phyloP scores from a whole-genome alignment of 805 yeast genomes.

The Hanseniaspora taiwanica region DNA sequence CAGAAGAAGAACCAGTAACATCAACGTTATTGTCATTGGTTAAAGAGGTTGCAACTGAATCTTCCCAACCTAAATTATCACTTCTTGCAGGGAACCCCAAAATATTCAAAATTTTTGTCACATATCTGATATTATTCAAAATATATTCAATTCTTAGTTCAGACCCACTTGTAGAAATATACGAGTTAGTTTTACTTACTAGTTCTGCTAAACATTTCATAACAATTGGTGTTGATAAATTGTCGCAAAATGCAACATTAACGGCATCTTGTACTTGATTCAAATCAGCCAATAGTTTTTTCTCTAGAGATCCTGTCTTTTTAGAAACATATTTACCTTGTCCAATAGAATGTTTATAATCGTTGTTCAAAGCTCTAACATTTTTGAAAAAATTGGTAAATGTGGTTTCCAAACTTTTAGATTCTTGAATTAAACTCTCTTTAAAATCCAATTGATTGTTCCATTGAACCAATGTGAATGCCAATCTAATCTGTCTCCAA shows the following conservation, averaged over 20 bases:
- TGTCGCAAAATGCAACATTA: slow-evolving; percentile 78
- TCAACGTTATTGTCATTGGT: slow-evolving; percentile 7
- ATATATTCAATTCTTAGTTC: slow-evolving; percentile 55
- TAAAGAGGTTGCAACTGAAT: slow-evolving; percentile 18
- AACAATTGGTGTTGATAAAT: slow-evolving; percentile 67
- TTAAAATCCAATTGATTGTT: slow-evolving; percentile 87
- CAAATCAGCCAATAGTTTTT: slow-evolving; percentile 38
- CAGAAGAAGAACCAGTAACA: slow-evolving; percentile 8
- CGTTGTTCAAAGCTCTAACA: slow-evolving; percentile 69
- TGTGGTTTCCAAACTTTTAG: slow-evolving; percentile 58
- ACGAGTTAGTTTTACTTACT: slow-evolving; percentile 58
- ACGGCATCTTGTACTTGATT: slow-evolving; percentile 41
- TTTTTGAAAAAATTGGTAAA: slow-evolving; percentile 74
- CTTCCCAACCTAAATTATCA: slow-evolving; percentile 76
- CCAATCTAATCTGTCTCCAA: slow-evolving; percentile 76
- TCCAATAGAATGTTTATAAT: slow-evolving; percentile 38
- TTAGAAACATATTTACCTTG: slow-evolving; percentile 45
- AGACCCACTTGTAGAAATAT: slow-evolving; percentile 41
- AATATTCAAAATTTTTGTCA: slow-evolving; percentile 54
- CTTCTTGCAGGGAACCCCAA: slow-evolving; percentile 65
- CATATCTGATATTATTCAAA: slow-evolving; percentile 47
- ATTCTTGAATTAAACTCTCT: slow-evolving; percentile 64
- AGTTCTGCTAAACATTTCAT: slow-evolving; percentile 53
- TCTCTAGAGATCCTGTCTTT: slow-evolving; percentile 44
- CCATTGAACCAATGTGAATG: slow-evolving; percentile 88